Evolutionary conservation across 2,329 filamentous ascomycete species (phyloP), one percentile per base, ranked within the genome.

Genomic region (Hawksworthiomyces lignivorus): DNA sequence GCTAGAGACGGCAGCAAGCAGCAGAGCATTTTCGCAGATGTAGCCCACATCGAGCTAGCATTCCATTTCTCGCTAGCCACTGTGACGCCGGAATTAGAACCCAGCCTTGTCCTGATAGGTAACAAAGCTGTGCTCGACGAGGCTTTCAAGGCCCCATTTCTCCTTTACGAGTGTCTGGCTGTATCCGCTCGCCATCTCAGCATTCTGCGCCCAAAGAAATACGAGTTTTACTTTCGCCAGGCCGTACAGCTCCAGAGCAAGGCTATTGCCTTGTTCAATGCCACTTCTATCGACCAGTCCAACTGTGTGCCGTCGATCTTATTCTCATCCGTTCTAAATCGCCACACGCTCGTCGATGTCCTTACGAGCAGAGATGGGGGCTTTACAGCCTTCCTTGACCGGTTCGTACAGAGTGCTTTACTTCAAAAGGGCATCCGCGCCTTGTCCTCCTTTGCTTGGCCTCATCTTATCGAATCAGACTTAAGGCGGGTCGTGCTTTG

Each of bases 301-400:
- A 46, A 48, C 31, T 39, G 43, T 21, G 52, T 50, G 2, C 60
- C 65, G 2, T 58, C 64, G 12, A 67, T 70, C 41, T 52, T 71
- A n/a, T 72, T 71, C 51, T 62, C 67, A 5, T 55, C 59, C 15
- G 44, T 64, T 5, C 50, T 71, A 1, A 65, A 68, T 30, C 57
- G 72, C 7, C 69, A 74, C 39, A 61, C 66, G 29, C 60, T 76
- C 4, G 69, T 64, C 49, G 70, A 76, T 41, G 64, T 64, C 3
- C 56, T 73, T 2, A 45, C 48, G 4, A 48, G 56, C 43, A 58
- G 63, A 39, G 59, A 67, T 30, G 58, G 57, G 14, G 51, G 60
- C 31, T 67, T 72, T 28, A 56, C 62, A 26, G 45, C 49, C 28
- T 65, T 68, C 29, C 55, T 70, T 10, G 59, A 62, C 28, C 55